Percentiles rank a stretch among this genome's conserved stretches.
These are phyloP conservation scores for Lepidium aucheri DNA, from an alignment of 345 rosid species.

Conservation along the genomic window DNA sequence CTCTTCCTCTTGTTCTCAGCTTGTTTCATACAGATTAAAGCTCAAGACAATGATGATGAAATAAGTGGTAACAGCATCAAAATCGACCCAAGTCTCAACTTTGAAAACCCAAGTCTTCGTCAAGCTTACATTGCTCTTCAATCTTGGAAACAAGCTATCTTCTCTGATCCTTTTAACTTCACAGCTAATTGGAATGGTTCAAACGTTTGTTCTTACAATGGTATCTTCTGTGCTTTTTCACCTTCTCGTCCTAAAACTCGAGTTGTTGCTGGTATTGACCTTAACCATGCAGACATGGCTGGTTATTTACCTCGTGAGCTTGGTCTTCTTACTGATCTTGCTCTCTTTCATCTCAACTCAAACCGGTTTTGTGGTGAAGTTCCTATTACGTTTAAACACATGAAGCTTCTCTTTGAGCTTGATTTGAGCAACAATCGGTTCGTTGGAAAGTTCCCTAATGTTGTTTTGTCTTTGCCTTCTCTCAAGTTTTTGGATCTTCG, in stretches of 20 bases:
- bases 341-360: conserved; percentile 60
- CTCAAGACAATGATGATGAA: neutral
- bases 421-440: conserved; percentile 71
- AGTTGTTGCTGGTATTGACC: conserved; percentile 61
- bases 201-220: conserved; percentile 49
- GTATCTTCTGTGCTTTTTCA: conserved; percentile 61
- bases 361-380: conserved; percentile 68
- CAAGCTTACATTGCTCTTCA: conserved; percentile 56
- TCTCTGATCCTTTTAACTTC: conserved; percentile 51
- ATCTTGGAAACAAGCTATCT: conserved; percentile 50
- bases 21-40: conserved; percentile 16
- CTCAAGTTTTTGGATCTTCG: conserved; percentile 65
- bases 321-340: conserved; percentile 49
- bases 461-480: conserved; percentile 43
- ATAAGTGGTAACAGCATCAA: neutral
- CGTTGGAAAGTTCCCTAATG: conserved; percentile 53
- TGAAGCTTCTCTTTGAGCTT: conserved; percentile 60
- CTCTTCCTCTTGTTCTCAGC: conserved; percentile 8
- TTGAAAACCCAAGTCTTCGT: conserved; percentile 42
- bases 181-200: conserved; percentile 55
- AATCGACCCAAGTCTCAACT: conserved; percentile 28
- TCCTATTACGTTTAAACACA: conserved; percentile 35
- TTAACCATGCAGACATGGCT: conserved; percentile 58
- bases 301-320: conserved; percentile 56
- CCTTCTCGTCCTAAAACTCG: conserved; percentile 33